Evolutionary conservation across 306 rosid genomes (phyloP).

Genomic region (Acacia crassicarpa): DNA sequence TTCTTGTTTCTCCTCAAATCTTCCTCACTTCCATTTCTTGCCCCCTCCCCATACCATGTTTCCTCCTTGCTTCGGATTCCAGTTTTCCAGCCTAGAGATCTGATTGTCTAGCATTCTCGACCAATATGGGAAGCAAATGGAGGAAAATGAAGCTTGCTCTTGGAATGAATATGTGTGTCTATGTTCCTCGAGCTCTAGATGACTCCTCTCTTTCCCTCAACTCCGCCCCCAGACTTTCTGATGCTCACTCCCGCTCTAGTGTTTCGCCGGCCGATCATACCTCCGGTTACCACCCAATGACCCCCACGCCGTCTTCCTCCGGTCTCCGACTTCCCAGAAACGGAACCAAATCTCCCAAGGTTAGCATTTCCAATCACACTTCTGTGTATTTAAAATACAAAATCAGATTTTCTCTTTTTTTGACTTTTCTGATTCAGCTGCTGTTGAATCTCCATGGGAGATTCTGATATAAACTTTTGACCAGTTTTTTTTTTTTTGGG

Average conservation of each 20-base stretch:
- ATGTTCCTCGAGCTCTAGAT: slow-evolving; percentile 50
- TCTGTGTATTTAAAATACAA: slow-evolving; percentile 5
- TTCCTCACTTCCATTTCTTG: not conserved
- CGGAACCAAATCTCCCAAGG: slow-evolving; percentile 72
- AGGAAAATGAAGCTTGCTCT: slow-evolving; percentile 77
- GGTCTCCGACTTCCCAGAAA: slow-evolving; percentile 53
- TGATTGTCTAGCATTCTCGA: not conserved
- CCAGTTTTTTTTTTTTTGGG: not conserved
- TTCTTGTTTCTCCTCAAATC: not conserved
- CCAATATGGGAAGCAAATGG: slow-evolving; percentile 81
- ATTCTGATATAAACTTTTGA: slow-evolving; percentile 28
- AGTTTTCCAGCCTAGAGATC: slow-evolving; percentile 17
- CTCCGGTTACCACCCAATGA: slow-evolving; percentile 43
- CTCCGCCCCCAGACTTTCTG: slow-evolving; percentile 37
- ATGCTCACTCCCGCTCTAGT: slow-evolving; percentile 30
- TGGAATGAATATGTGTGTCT: slow-evolving; percentile 57
- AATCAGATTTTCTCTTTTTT: not conserved
- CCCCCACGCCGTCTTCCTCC: slow-evolving; percentile 67
- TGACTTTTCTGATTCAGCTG: slow-evolving; percentile 8
- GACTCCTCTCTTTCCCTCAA: slow-evolving; percentile 42
- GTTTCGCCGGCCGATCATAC: slow-evolving; percentile 31
- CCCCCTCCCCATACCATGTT: not conserved
- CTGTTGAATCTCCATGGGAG: slow-evolving; percentile 35
- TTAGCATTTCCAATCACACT: slow-evolving; percentile 38
- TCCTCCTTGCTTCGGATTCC: not conserved